Percentiles rank a stretch among this genome's conserved stretches.
Evolutionary conservation across 768 basidiomycete genomes (phyloP).

Genomic region (Gloeophyllum trabeum): DNA sequence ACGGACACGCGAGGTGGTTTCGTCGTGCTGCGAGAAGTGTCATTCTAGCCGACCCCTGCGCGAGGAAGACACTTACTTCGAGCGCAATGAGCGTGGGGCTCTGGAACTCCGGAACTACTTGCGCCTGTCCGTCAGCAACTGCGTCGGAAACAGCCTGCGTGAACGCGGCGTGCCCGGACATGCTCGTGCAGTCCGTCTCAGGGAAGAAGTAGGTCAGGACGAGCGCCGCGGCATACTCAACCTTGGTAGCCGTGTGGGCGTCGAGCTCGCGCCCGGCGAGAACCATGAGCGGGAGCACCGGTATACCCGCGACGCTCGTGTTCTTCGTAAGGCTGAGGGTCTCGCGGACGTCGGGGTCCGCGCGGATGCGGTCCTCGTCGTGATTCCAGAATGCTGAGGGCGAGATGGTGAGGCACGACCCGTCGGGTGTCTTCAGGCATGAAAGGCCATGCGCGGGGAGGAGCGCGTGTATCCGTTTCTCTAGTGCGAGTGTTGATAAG

Average conservation of each 20-base stretch:
- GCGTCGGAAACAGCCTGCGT: slow-evolving; percentile 38
- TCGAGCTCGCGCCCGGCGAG: slow-evolving; percentile 59
- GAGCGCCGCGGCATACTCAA: slow-evolving; percentile 59
- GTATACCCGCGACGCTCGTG: slow-evolving; percentile 48
- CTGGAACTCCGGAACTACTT: slow-evolving; percentile 27
- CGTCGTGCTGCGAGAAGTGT: slow-evolving; percentile 5
- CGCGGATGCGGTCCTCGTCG: slow-evolving; percentile 37
- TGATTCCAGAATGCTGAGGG: slow-evolving; percentile 70
- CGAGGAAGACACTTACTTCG: slow-evolving; percentile 21
- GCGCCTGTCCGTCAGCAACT: slow-evolving; percentile 19
- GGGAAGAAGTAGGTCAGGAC: slow-evolving; percentile 79
- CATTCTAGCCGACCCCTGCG: neutral
- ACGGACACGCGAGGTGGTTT: slow-evolving; percentile 11
- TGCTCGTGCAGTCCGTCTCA: slow-evolving; percentile 57
- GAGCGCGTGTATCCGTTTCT: slow-evolving; percentile 38
- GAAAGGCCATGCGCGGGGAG: slow-evolving; percentile 27
- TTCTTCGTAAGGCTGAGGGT: slow-evolving; percentile 45
- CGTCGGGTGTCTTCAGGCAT: slow-evolving; percentile 43
- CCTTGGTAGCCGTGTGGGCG: slow-evolving; percentile 29
- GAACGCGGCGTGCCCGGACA: slow-evolving; percentile 55
- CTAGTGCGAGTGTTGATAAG: slow-evolving; percentile 51
- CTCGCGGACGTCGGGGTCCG: slow-evolving; percentile 45
- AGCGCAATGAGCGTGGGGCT: slow-evolving; percentile 33
- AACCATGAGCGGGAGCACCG: slow-evolving; percentile 65
- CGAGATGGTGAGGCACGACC: slow-evolving; percentile 58